Base-by-base conservation (phyloP, 1,139 yeast genomes). In the Kodamaea plutei region DNA sequence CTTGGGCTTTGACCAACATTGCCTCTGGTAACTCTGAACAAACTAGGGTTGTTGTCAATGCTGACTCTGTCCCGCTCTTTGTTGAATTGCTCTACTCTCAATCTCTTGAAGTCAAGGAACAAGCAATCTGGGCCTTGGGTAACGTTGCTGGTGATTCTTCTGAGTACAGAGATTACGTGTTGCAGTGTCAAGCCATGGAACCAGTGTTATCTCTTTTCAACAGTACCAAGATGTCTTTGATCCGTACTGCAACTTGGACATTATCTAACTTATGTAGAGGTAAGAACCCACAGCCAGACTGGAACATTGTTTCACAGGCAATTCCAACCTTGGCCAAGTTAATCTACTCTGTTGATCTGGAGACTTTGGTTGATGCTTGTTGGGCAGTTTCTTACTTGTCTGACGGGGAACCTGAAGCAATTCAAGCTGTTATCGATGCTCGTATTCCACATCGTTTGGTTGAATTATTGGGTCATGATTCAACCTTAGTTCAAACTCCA, bases 41-140 rank as follows among this genome's bases (percentile, higher is more conserved):
- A 62, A 93, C 98, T 14, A 75, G 76, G 45, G 81, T 81, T 31
- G 97, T 91, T 35, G 94, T 91, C 35, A 91, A 87, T 39, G 81
- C 89, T 10, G 94, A 93, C 33, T 97, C 97, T 0, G 94, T 91
- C 25, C 98, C 97, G 14, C 64, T 79, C 38, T 88, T 91, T 61
- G 96, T 91, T 28, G 74, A 81, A 44, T 71, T 93, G 45, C 72
- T 93, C 47, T 73, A 76, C 47, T 83, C 95, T 5, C 79, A 77
- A 39, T 85, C 94, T 29, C 68, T 80, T 35, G 98, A 93, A 54
- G 96, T 93, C 37, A 85, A 87, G 60, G 98, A 91, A 57, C 98
- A 91, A 65, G 97, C 97, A 13, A 91, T 91, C 47, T 91, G 98
- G 98, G 98, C 98, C 22, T 69, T 91, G 48, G 98, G 98, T 61